Conservation (phyloP, 345 rosid species). For the Gynandropsis gynandra region DNA sequence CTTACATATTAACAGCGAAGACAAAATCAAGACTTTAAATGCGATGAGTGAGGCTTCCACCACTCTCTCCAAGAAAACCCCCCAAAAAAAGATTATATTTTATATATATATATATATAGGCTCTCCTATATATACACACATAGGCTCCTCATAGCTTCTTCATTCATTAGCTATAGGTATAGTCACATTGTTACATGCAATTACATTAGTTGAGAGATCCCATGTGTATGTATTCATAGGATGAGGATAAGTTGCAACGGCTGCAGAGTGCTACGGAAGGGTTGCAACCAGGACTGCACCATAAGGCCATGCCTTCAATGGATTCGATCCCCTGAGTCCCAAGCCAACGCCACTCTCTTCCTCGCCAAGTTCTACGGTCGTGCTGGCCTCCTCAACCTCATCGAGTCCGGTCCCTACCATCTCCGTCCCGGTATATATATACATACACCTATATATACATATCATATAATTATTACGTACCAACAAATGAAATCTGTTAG, state of each 20-base stretch:
- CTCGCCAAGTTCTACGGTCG: conserved; percentile 74
- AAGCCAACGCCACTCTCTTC: conserved; percentile 67
- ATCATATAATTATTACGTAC: too few relatives aligned
- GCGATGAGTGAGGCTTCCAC: conserved; percentile 14
- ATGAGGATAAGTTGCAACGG: conserved; percentile 69
- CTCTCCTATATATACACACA: conserved; percentile 26
- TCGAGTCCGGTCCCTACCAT: conserved; percentile 51
- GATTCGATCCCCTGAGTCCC: conserved; percentile 59
- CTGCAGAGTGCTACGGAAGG: conserved; percentile 61
- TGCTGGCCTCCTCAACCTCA: conserved; percentile 64
- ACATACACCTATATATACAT: too few relatives aligned
- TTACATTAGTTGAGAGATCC: not conserved
- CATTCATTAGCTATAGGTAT: conserved; percentile 3
- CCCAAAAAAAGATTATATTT: too few relatives aligned
- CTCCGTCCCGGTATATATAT: conserved; percentile 39
- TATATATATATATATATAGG: conserved; percentile 6
- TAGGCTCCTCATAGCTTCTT: conserved; percentile 12
- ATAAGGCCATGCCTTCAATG: conserved; percentile 66
- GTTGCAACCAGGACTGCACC: conserved; percentile 53
- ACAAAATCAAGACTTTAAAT: too few relatives aligned
- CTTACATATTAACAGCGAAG: too few relatives aligned
- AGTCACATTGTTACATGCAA: conserved; percentile 14
- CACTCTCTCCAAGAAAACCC: conserved; percentile 31
- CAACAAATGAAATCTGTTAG: too few relatives aligned
- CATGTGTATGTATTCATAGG: not conserved